Base-by-base conservation (phyloP, 1,284 basidiomycete genomes). In the Cerrena zonata region DNA sequence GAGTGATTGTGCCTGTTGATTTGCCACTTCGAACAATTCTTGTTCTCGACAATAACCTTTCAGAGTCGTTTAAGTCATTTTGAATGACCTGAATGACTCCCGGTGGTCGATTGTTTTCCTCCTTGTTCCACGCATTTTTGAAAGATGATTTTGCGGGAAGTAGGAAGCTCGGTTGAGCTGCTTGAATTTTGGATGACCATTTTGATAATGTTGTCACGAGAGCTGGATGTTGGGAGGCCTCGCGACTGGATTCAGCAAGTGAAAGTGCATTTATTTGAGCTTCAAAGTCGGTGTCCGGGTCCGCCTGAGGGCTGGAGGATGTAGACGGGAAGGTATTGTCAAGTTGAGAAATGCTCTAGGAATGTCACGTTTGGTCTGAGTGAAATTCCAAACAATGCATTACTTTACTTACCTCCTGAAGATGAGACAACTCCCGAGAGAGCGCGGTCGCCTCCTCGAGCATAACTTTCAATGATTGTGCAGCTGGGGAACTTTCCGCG, bases 141-240 rank as follows among this genome's bases (percentile, higher is more conserved):
- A 89, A 89, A 3, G 79, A 82, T 13, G 80, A 76, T 48, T 80
- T 84, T 7, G 82, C 80, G 39, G 83, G 82, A 13, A 89, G 71
- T 43, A 96, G 75, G 30, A 80, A 79, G 2, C 82, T 82, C 5
- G 88, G 84, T 0, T 91, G 82, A 4, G 94, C 92, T 0, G 92
- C 89, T 61, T 94, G 89, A 43, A 96, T 89, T 71, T 96, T 97
- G 30, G 86, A 77, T 5, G 89, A 93, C 94, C 94, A 97, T 70
- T 96, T 96, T 45, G 77, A 72, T 18, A 97, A 76, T 1, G 89
- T 91, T 51, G 83, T 80, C 37, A 91, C 66, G 13, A 90, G 73
- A 57, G 84, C 73, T 1, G 81, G 75, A 60, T 91, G 89, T 48
- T 80, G 79, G 36, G 82, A 86, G 48, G 54, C 56, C 63, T 90